Evolutionary conservation across 441 rosid species (phyloP).

Genomic region (Cnidoscolus chayamansa): DNA sequence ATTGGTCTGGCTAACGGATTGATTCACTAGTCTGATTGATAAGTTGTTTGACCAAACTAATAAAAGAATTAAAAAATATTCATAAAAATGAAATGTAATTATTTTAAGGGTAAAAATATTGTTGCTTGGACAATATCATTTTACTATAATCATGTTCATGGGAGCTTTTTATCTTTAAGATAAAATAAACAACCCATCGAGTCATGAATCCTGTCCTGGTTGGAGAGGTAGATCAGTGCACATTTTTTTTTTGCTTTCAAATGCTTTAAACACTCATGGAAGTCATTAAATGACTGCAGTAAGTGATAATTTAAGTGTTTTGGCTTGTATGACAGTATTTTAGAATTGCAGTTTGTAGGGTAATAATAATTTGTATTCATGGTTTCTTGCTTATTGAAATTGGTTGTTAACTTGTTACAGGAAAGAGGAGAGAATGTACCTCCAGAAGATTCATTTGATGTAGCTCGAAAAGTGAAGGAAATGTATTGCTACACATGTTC

Average conservation of each 20-base stretch:
- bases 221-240: not conserved
- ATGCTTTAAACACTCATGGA: not conserved
- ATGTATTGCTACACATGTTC: slow-evolving; percentile 86
- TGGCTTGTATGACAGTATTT: not conserved
- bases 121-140: not conserved
- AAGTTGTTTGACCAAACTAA: not conserved
- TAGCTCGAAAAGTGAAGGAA: slow-evolving; percentile 97
- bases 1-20: not conserved
- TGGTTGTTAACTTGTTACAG: slow-evolving; percentile 36
- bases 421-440: slow-evolving; percentile 98
- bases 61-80: not conserved
- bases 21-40: not conserved
- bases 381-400: slow-evolving; percentile 25
- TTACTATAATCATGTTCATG: not conserved
- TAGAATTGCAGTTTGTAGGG: not conserved
- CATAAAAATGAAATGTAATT: not conserved
- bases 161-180: not conserved
- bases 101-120: not conserved
- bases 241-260: not conserved
- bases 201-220: not conserved
- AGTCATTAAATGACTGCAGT: not conserved
- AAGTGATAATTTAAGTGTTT: not conserved
- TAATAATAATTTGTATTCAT: slow-evolving; percentile 4
- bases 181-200: not conserved
- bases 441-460: slow-evolving; percentile 94